Percentiles rank a stretch among this genome's conserved stretches.
Conservation (phyloP, 2,329 filamentous ascomycete species). For the Graphiopsis chlorocephala region DNA sequence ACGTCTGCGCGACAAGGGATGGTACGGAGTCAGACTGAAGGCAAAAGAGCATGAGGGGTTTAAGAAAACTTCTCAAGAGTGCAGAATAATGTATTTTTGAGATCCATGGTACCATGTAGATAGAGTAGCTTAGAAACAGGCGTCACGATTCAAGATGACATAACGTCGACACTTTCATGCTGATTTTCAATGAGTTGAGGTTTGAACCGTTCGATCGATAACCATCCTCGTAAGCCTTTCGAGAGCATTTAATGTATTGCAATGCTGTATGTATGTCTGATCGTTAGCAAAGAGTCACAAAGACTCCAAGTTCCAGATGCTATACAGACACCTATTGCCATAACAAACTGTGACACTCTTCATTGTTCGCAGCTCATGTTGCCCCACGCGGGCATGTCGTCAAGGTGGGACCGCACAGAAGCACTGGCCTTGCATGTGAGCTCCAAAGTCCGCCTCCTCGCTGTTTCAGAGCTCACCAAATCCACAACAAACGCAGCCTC, state of each 20-base stretch:
- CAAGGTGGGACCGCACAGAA: background rate
- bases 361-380: background rate
- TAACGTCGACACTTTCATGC: background rate
- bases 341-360: background rate
- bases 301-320: background rate
- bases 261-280: background rate
- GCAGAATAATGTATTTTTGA: background rate
- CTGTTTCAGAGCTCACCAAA: background rate
- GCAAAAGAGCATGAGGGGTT: background rate
- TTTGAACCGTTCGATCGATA: background rate
- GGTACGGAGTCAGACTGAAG: background rate
- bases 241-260: background rate
- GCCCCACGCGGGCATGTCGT: background rate
- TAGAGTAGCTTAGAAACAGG: background rate
- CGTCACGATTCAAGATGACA: background rate
- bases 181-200: background rate
- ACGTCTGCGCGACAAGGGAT: background rate
- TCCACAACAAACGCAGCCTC: background rate
- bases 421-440: background rate
- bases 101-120: background rate
- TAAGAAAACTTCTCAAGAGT: background rate
- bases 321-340: background rate
- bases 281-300: background rate
- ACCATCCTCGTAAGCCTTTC: background rate
- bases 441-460: background rate